Base-by-base conservation (phyloP, 495 filamentous ascomycete species). In the Xylaria castorea region DNA sequence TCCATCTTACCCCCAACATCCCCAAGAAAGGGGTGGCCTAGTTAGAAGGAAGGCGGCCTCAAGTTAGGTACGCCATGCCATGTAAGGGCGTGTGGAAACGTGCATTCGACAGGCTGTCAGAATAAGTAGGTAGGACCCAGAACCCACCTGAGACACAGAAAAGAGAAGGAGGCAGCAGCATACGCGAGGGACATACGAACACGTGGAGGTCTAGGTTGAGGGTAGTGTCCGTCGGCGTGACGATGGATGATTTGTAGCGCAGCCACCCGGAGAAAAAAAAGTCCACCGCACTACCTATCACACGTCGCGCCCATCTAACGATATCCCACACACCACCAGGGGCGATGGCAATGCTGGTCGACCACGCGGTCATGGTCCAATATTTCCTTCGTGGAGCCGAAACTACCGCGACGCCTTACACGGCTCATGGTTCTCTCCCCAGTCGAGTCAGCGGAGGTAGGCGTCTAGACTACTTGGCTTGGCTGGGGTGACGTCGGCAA, bases 171-270 rank as follows among this genome's bases (percentile, higher is more conserved):
- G 64, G 40, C 27, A 48, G 64, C 42, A 25, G 62, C 62, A 48
- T 65, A 50, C 64, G 44, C 46, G 30, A 38, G 64, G 46, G 11
- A 32, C 16, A 67, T 48, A 32, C 32, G 64, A 67, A 61, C 64
- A 67, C 64, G 64, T 67, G 64, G 64, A 36, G 46, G 22, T 67
- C 44, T 34, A 38, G 64, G 64, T 67, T 67, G 46, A 51, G 42
- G 30, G 25, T 12, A 12, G 51, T 55, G 40, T 65, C 42, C 30
- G 62, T 67, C 64, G 46, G 64, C 64, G 32, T 51, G 63, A 50
- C 46, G 64, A 53, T 20, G 44, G 40, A 40, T 61, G 58, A 61
- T 61, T n/a, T n/a, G 58, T 34, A 61, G 64, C 16, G 64, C 48
- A 67, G 46, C 46, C 64, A 67, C 64, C 53, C 32, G n/a, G n/a